Conservation (phyloP, 106 monocot genomes). For the Acanthochlamys bracteata region DNA sequence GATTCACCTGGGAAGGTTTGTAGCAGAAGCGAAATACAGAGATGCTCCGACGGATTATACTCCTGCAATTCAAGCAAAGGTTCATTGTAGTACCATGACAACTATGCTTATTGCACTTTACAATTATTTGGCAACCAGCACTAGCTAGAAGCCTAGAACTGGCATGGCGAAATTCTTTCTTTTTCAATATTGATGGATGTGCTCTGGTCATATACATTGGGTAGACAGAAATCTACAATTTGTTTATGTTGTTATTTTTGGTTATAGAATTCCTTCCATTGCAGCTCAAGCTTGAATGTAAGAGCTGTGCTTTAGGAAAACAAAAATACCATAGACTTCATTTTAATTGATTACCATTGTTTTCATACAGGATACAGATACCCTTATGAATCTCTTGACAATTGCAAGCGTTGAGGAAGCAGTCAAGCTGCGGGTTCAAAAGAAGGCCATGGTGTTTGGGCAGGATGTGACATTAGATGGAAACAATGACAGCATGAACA, state of each 20-base stretch:
- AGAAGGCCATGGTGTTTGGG: conserved; percentile 74
- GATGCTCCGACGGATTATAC: conserved; percentile 71
- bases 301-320: no score
- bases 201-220: no score
- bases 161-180: no score
- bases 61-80: conserved; percentile 52
- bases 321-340: no score
- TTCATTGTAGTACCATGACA: neutral
- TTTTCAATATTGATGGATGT: no score
- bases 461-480: conserved; percentile 54
- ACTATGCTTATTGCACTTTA: no score
- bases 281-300: no score
- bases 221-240: no score
- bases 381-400: conserved; percentile 78
- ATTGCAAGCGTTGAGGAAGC: conserved; percentile 74
- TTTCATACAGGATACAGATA: conserved; percentile 52
- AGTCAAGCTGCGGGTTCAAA: conserved; percentile 74
- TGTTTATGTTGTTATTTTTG: no score
- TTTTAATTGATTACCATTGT: neutral
- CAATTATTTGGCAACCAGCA: no score
- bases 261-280: no score
- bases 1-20: conserved; percentile 81
- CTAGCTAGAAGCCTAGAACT: no score
- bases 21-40: conserved; percentile 88
- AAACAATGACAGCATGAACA: neutral